Percentiles rank a stretch among this genome's conserved stretches.
Evolutionary conservation across 768 basidiomycete species (phyloP).

Genomic region (Auriscalpium microsporum): DNA sequence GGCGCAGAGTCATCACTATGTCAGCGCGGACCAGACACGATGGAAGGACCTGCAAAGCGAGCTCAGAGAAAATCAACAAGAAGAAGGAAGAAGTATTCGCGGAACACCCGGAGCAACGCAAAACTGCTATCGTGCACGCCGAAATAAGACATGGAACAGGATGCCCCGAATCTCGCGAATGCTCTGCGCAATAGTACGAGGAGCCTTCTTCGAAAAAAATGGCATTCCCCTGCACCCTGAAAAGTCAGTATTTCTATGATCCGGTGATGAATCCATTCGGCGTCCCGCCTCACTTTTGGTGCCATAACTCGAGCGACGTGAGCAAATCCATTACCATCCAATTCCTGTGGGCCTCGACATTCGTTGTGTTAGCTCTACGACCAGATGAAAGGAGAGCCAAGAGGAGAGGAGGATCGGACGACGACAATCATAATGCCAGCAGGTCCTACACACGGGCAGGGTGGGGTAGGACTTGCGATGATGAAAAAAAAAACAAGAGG

Average conservation of each 20-base stretch:
- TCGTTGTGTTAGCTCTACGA: slow-evolving; percentile 37
- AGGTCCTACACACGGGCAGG: slow-evolving; percentile 47
- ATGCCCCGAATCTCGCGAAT: slow-evolving; percentile 34
- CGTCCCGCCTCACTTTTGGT: slow-evolving; percentile 87
- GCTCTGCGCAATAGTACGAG: slow-evolving; percentile 40
- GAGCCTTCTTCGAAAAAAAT: slow-evolving; percentile 71
- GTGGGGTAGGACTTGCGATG: too few species aligned
- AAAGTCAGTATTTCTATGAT: too few species aligned
- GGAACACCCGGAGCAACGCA: slow-evolving; percentile 88
- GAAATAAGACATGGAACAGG: slow-evolving; percentile 28
- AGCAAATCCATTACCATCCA: slow-evolving; percentile 22
- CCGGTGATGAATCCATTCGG: slow-evolving; percentile 90
- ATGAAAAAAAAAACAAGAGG: slow-evolving; percentile 12
- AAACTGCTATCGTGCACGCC: slow-evolving; percentile 67
- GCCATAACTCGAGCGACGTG: slow-evolving; percentile 88
- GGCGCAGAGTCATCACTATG: slow-evolving; percentile 33
- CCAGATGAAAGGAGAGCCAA: slow-evolving; percentile 50
- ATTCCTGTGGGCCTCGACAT: not conserved
- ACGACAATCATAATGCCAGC: slow-evolving; percentile 60
- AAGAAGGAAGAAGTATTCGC: slow-evolving; percentile 91
- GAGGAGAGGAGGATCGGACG: slow-evolving; percentile 49
- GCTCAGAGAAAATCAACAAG: slow-evolving; percentile 66
- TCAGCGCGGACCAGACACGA: slow-evolving; percentile 53
- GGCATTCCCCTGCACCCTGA: slow-evolving; percentile 88
- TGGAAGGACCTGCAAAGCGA: slow-evolving; percentile 69